These are phyloP conservation scores for Podospora pseudocomata DNA, from an alignment of 495 filamentous ascomycete species.

Conservation along the genomic window DNA sequence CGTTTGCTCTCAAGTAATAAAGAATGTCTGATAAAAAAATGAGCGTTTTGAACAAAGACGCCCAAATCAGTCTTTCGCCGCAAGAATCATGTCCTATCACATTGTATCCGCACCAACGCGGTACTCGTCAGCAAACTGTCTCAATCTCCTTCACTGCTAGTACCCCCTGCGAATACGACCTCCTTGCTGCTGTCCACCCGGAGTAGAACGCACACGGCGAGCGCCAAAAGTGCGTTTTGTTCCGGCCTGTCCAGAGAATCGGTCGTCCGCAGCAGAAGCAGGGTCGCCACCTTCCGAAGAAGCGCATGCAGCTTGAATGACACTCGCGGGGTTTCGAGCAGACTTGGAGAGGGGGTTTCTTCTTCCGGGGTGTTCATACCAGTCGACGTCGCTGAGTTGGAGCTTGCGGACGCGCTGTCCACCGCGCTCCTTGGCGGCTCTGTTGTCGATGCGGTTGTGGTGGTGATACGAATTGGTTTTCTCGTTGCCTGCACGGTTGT, in stretches of 20 bases:
- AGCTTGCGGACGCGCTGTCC: slow-evolving; percentile 85
- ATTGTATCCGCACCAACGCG: not conserved
- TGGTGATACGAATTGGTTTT: slow-evolving; percentile 44
- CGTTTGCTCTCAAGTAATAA: no score
- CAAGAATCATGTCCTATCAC: not conserved
- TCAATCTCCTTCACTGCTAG: not conserved
- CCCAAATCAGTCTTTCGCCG: no score
- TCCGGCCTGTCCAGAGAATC: not conserved
- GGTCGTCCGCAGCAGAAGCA: not conserved
- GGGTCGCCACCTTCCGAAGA: not conserved
- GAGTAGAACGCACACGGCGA: not conserved
- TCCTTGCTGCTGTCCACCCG: slow-evolving; percentile 1
- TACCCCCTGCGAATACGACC: not conserved
- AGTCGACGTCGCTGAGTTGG: slow-evolving; percentile 94
- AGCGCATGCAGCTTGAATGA: not conserved
- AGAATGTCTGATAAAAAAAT: no score
- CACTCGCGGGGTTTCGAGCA: not conserved
- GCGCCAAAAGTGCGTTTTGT: not conserved
- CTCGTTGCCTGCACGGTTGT: slow-evolving; percentile 46
- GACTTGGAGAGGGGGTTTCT: not conserved
- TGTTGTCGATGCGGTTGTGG: slow-evolving; percentile 59
- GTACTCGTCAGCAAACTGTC: not conserved
- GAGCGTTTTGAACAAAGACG: no score
- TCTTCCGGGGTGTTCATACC: slow-evolving; percentile 56
- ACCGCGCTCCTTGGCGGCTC: slow-evolving; percentile 62